phyloP scores from a whole-genome alignment of 768 basidiomycete species.

The Thelephora ganbajun region DNA sequence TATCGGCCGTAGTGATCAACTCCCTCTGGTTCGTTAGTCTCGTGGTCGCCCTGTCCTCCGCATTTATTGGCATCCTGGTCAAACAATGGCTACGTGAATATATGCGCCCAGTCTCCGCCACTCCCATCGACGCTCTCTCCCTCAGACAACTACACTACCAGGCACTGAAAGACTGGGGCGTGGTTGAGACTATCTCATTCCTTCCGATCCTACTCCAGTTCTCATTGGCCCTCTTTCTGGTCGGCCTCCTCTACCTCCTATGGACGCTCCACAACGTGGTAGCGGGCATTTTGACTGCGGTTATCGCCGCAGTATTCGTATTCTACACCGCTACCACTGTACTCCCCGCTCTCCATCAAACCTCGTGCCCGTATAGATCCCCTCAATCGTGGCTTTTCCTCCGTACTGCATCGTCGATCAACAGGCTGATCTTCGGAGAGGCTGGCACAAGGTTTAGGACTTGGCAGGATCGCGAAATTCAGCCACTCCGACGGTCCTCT shows the following conservation, averaged over 20 bases:
- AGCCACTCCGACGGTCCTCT: not conserved
- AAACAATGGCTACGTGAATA: conserved; percentile 11
- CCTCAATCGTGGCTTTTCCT: not conserved
- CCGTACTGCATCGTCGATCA: not conserved
- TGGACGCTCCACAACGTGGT: conserved; percentile 7
- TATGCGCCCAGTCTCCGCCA: not conserved
- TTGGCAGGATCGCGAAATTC: not conserved
- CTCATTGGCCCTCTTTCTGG: conserved; percentile 9
- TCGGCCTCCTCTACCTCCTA: conserved; percentile 11
- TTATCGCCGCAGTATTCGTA: conserved; percentile 1
- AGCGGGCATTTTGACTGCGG: conserved; percentile 4
- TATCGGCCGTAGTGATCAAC: conserved; percentile 7
- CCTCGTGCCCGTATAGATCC: not conserved
- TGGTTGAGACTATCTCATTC: conserved; percentile 2
- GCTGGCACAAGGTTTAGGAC: not conserved
- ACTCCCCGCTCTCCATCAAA: conserved; percentile 1
- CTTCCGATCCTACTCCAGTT: conserved; percentile 8
- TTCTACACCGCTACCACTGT: conserved; percentile 7
- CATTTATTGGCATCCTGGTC: conserved; percentile 10
- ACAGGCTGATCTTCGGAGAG: not conserved
- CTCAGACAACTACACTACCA: conserved; percentile 4
- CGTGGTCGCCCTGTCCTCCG: conserved; percentile 7
- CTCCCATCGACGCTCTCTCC: not conserved
- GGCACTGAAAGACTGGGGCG: conserved; percentile 3
- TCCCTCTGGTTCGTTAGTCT: conserved; percentile 10